A percentile compares a stretch with the other conserved stretches of the same genome.
Evolutionary conservation across 1,139 yeast species (phyloP).

Genomic region (Neolecta irregularis): DNA sequence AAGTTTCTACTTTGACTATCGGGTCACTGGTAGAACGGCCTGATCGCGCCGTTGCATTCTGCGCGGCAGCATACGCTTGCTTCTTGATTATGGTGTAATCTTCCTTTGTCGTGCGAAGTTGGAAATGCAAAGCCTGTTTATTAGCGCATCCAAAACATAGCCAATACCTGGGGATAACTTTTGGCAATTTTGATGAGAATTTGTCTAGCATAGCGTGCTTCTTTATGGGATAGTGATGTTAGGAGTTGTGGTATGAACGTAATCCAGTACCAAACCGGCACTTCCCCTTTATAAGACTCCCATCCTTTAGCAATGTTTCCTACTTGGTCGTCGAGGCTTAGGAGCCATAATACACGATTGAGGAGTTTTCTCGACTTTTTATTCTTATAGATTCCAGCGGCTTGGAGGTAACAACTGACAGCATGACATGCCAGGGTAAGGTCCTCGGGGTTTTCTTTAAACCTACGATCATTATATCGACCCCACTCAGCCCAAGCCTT

Average conservation of each 20-base stretch:
- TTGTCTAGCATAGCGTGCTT: slow-evolving; percentile 75
- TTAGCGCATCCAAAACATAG: background rate
- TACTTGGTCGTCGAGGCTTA: slow-evolving; percentile 73
- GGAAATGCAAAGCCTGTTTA: slow-evolving; percentile 65
- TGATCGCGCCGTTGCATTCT: slow-evolving; percentile 23
- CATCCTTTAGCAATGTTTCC: slow-evolving; percentile 78
- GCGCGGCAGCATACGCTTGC: slow-evolving; percentile 50
- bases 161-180: slow-evolving; percentile 61
- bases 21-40: slow-evolving; percentile 8
- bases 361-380: slow-evolving; percentile 77
- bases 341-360: slow-evolving; percentile 85
- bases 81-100: slow-evolving; percentile 80
- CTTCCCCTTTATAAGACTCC: slow-evolving; percentile 85
- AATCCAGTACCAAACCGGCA: slow-evolving; percentile 98
- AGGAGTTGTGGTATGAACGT: slow-evolving; percentile 89
- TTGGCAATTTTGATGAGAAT: slow-evolving; percentile 85
- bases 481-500: slow-evolving; percentile 99
- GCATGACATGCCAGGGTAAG: slow-evolving; percentile 85
- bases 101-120: slow-evolving; percentile 83
- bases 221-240: slow-evolving; percentile 78
- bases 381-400: slow-evolving; percentile 89
- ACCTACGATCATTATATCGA: slow-evolving; percentile 73
- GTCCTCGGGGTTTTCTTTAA: slow-evolving; percentile 71
- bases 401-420: slow-evolving; percentile 87
- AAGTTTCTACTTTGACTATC: background rate